phyloP scores from a whole-genome alignment of 106 monocot genomes.

The Acanthochlamys bracteata region DNA sequence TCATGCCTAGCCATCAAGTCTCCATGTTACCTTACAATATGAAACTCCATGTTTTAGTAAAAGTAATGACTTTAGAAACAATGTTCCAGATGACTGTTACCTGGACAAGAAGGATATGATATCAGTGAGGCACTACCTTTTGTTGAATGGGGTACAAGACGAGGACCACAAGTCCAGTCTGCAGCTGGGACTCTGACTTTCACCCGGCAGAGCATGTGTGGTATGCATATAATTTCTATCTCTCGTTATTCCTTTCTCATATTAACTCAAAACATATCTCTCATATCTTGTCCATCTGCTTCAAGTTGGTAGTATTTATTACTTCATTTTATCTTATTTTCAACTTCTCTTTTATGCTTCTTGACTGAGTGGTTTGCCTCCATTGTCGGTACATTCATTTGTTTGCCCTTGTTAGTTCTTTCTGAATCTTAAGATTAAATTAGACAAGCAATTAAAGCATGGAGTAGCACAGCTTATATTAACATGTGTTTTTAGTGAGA shows the following conservation, averaged over 20 bases:
- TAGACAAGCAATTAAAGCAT: too few species aligned
- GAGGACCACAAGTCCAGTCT: conserved; percentile 30
- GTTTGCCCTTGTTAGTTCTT: background rate
- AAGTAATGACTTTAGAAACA: background rate
- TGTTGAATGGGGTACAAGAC: conserved; percentile 65
- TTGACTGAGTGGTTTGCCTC: too few species aligned
- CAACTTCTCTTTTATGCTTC: too few species aligned
- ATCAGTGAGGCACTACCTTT: conserved; percentile 76
- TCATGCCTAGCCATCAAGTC: too few species aligned
- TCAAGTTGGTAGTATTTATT: background rate
- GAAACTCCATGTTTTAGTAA: too few species aligned
- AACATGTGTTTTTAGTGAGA: too few species aligned
- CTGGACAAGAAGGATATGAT: conserved; percentile 96
- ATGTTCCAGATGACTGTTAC: conserved; percentile 79
- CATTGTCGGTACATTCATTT: too few species aligned
- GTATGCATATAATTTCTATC: conserved; percentile 27
- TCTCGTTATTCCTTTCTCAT: background rate
- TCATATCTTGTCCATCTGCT: too few species aligned
- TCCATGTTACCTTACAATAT: too few species aligned
- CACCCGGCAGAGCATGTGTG: conserved; percentile 78
- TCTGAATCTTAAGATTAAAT: background rate
- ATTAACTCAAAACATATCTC: background rate
- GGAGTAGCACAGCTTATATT: too few species aligned
- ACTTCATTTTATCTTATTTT: background rate
- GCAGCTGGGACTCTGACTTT: conserved; percentile 89